Percentiles rank a stretch among this genome's conserved stretches.
phyloP scores from a whole-genome alignment of 495 filamentous ascomycete species.

The Penicillium bialowiezense region DNA sequence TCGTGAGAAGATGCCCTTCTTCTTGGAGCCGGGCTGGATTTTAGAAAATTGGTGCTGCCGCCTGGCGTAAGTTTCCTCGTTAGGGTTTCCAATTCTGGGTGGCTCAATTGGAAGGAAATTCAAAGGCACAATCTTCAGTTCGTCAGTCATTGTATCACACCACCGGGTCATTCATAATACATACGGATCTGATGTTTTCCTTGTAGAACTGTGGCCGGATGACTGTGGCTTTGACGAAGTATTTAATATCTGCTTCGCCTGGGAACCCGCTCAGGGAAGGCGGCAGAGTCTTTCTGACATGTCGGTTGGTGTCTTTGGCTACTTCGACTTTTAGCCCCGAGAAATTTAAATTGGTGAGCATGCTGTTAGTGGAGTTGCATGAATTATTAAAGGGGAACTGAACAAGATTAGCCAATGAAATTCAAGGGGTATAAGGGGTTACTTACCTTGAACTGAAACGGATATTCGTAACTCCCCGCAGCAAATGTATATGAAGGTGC shows the following conservation, averaged over 20 bases:
- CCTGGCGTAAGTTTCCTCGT: constrained; percentile 79
- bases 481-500: constrained; percentile 61
- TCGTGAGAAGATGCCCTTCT: constrained; percentile 56
- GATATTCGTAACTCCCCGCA: constrained; percentile 80
- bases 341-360: constrained; percentile 55
- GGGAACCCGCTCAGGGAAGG: constrained; percentile 81
- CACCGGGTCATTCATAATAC: constrained; percentile 14
- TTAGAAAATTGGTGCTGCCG: constrained; percentile 72
- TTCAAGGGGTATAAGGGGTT: background rate
- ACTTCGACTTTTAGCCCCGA: constrained; percentile 55
- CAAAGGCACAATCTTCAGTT: constrained; percentile 52
- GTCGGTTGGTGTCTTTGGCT: constrained; percentile 52
- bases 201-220: constrained; percentile 77
- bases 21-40: constrained; percentile 37
- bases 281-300: constrained; percentile 84
- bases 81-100: constrained; percentile 62
- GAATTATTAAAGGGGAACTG: constrained; percentile 87
- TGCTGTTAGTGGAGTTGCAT: constrained; percentile 62
- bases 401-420: background rate
- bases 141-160: constrained; percentile 2
- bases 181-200: constrained; percentile 72
- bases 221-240: constrained; percentile 90
- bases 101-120: constrained; percentile 93
- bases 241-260: constrained; percentile 81
- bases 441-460: constrained; percentile 81